Base-by-base conservation (phyloP, 1,139 yeast species). In the Pneumocystis wakefieldiae region DNA sequence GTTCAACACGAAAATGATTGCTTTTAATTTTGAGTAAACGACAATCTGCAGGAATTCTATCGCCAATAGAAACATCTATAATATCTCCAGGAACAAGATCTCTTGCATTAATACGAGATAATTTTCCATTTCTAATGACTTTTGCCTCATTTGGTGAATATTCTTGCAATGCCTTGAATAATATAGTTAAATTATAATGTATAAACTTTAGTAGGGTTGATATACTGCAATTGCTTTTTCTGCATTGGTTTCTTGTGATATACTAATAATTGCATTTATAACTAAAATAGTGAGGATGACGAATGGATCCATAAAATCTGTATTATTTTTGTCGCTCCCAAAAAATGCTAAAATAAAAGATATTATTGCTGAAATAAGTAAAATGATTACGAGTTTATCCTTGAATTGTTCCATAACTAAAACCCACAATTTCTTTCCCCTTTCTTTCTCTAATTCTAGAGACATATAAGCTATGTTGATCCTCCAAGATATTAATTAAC, bases 31-130 rank as follows among this genome's bases (percentile, higher is more conserved):
- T 84, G 62, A 83, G 68, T 61, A 86, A 76, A 67, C 94, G 77
- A 65, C 85, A 72, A 72, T 86, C 94, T 4, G 92, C 92, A 19
- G 94, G 94, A 60, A 86, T 76, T 1, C 91, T 86, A 71, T 86
- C 94, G 63, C 94, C 95, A 57, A 85, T 87, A 68, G 78, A 79
- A 64, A 86, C 78, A 65, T 77, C 76, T 57, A 86, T 83, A 62
- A 86, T 72, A 72, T 87, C 95, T 65, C 95, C 94, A 1, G 91
- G 91, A 15, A 85, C 92, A 37, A 86, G 83, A n/a, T 80, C 83
- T 64, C 79, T 81, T 0, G 91, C 84, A 12, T 86, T 81, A 55
- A 87, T 77, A 1, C 84, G 82, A 35, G 73, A 70, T 67, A 83
- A 85, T 41, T 77, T 77, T 59, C 89, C 90, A 69, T 82, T 77